Percentiles rank a stretch among this genome's conserved stretches.
Evolutionary conservation across 176 grass and related monocot species (phyloP).

Genomic region (Rhynchospora tenuis): DNA sequence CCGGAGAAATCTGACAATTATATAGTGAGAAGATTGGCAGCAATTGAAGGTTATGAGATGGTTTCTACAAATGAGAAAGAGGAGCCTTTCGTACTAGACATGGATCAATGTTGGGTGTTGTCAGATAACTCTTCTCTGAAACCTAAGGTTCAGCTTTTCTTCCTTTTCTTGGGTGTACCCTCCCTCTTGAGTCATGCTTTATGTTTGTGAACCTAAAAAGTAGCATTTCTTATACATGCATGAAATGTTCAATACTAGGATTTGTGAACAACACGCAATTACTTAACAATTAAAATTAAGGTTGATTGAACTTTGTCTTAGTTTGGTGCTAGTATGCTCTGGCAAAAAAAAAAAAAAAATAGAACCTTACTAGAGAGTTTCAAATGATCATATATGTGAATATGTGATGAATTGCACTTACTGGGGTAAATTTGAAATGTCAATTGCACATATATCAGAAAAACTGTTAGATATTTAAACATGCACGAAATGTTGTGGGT

Average conservation of each 20-base stretch:
- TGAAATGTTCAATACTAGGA: not conserved
- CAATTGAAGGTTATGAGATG: constrained; percentile 82
- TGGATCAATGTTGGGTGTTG: constrained; percentile 80
- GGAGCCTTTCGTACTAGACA: constrained; percentile 70
- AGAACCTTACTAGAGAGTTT: not conserved
- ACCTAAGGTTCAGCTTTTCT: constrained; percentile 49
- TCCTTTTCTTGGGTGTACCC: not conserved
- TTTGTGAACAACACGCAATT: not conserved
- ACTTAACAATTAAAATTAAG: not conserved
- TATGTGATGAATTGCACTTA: not conserved
- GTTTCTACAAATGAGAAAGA: constrained; percentile 78
- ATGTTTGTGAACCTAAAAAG: not conserved
- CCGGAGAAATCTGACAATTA: constrained; percentile 66
- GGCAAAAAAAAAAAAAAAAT: not conserved
- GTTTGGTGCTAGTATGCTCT: not conserved
- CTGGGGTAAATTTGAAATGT: not conserved
- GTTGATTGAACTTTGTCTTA: not conserved
- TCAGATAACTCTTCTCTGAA: constrained; percentile 69
- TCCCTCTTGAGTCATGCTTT: no score
- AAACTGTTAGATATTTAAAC: not conserved
- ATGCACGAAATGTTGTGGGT: not conserved
- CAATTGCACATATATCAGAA: not conserved
- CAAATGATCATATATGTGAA: not conserved
- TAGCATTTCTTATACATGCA: not conserved
- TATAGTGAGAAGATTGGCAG: constrained; percentile 68